phyloP scores from a whole-genome alignment of 2,329 filamentous ascomycete genomes.

The Elsinoe batatas region DNA sequence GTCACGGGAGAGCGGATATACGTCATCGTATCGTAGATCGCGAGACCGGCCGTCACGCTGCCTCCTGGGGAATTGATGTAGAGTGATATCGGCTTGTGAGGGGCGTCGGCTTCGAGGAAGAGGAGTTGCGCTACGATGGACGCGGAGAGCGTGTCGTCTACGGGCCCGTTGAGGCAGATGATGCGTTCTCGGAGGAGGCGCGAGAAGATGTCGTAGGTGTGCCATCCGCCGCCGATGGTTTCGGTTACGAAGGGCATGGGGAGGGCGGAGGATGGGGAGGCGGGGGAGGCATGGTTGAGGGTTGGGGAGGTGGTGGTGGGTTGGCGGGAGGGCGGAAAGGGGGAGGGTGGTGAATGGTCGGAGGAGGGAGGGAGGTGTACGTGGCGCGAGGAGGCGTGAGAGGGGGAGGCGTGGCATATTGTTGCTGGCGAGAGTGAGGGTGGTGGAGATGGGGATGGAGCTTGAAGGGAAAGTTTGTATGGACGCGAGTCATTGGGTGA shows the following conservation, averaged over 20 bases:
- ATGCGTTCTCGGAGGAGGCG: constrained; percentile 65
- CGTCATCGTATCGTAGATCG: constrained; percentile 98
- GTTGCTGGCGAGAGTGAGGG: background rate
- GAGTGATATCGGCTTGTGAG: constrained; percentile 87
- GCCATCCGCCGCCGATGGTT: constrained; percentile 41
- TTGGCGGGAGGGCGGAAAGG: background rate
- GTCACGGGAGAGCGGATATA: constrained; percentile 90
- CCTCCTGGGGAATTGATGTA: constrained; percentile 98
- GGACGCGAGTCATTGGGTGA: constrained; percentile 7
- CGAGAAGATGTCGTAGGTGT: constrained; percentile 41
- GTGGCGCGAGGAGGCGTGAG: background rate
- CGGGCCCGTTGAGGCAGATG: constrained; percentile 81
- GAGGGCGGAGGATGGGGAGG: constrained; percentile 30
- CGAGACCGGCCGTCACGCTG: constrained; percentile 71
- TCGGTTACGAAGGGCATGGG: constrained; percentile 44
- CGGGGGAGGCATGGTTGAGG: constrained; percentile 18
- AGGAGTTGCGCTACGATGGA: constrained; percentile 91
- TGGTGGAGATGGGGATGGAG: background rate
- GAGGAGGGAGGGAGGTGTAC: background rate
- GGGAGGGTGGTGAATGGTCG: constrained; percentile 13
- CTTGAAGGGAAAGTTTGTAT: background rate
- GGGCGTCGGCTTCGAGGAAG: constrained; percentile 94
- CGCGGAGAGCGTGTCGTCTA: constrained; percentile 85
- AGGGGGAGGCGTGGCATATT: background rate
- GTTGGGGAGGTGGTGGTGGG: constrained; percentile 8